phyloP scores from a whole-genome alignment of 2,329 filamentous ascomycete species.

The Neopestalotiopsis sp. region DNA sequence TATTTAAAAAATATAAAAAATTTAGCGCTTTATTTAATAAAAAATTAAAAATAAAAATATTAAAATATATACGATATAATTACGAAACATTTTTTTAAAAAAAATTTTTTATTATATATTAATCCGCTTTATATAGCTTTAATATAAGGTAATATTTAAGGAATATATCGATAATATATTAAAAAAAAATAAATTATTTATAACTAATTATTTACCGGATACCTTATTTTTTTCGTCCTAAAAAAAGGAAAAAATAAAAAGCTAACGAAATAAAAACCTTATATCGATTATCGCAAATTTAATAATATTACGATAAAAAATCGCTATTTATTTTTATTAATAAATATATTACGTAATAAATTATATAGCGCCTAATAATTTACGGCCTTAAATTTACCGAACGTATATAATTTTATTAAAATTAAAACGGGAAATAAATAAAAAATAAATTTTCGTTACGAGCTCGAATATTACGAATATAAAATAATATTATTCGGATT shows the following conservation, averaged over 20 bases:
- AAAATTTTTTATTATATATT: constrained; percentile 4
- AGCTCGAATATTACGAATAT: constrained; percentile 33
- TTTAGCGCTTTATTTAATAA: constrained; percentile 10
- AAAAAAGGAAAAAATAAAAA: constrained; percentile 2
- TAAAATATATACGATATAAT: not conserved
- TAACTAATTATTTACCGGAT: not conserved
- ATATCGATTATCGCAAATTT: not conserved
- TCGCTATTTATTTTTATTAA: not conserved
- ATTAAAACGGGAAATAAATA: constrained; percentile 28
- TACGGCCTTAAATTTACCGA: not conserved
- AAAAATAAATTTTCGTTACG: constrained; percentile 31
- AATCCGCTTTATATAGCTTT: not conserved
- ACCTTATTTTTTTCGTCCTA: not conserved
- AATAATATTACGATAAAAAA: constrained; percentile 5
- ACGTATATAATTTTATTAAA: constrained; percentile 21
- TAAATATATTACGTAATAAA: not conserved
- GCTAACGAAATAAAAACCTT: not conserved
- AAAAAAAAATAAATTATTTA: not conserved
- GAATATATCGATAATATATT: not conserved
- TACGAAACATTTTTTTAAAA: too few relatives aligned
- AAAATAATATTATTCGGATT: constrained; percentile 32
- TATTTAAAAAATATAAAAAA: not conserved
- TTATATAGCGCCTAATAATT: not conserved
- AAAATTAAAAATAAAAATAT: constrained; percentile 8
- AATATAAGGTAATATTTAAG: not conserved